Base-by-base conservation (phyloP, 2,329 filamentous ascomycete species). In the Alternaria sp. region DNA sequence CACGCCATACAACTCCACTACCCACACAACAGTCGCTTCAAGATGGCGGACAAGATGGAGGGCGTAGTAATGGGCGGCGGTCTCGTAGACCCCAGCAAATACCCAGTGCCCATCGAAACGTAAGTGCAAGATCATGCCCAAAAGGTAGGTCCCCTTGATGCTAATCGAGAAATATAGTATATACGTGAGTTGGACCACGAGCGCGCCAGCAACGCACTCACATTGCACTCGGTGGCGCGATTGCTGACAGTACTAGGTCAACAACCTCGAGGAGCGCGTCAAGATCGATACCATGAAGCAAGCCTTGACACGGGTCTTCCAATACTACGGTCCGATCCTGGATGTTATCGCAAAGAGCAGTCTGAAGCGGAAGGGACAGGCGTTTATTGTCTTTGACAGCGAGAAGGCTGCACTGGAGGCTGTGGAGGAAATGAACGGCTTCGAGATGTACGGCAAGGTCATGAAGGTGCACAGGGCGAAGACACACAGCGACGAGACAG, bases 211-310 rank as follows among this genome's bases (percentile, higher is more conserved):
- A 66, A 62, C 62, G 63, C 63, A 44, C 56, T 64, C 71, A 66
- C 70, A 73, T 70, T 73, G 67, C 67, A 69, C 66, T 46, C 26
- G 37, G 65, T 69, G 66, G 66, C 67, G 60, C 63, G 58, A 58
- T 66, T 55, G 64, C 70, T 74, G 59, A 73, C 66, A 47, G 47
- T 33, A 49, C 26, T 71, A 88, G 84, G 84, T 88, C 67, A 92
- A 91, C 74, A 97, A 97, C 79, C 89, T 99, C 63, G 93, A 97
- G 82, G 96, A 98, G 85, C 89, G 92, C 77, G 90, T 97, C 81
- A 97, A 97, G 80, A 86, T 92, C 61, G 90, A 94, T 33, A 82
- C 88, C 10, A 85, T 98, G 58, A 92, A 90, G 69, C 87, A 91
- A 69, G 87, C 92, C 0, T 86, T 99, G 15, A 83, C 82, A 21